Base-by-base conservation (phyloP, 2,329 filamentous ascomycete species). In the Penicillium olsonii region DNA sequence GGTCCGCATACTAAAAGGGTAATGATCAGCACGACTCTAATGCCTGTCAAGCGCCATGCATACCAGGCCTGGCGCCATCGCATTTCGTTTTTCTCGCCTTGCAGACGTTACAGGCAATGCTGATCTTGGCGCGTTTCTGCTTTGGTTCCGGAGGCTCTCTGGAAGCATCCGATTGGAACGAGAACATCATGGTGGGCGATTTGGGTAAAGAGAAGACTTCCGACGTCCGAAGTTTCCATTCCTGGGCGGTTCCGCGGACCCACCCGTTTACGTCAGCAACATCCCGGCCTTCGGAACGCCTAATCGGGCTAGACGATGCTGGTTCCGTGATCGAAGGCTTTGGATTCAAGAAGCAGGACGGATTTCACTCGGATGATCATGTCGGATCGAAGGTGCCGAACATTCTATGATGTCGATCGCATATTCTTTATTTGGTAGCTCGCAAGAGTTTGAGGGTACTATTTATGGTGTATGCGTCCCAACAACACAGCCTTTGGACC, bases 81-180 rank as follows among this genome's bases (percentile, higher is more conserved):
- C 39, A 48, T 17, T 48, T 48, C 24, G 45, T 48, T 24, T 48
- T 48, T 22, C 19, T 48, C 15, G 39, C 34, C n/a, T 48, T 48
- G 34, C 45, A 48, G 9, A 26, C 29, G 18, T 48, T 45, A 27
- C 40, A 42, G 7, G 45, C 49, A 19, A 39, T 38, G 37, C 45
- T 42, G 15, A 43, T 42, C 45, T 49, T 33, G 19, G 24, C n/a
- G 7, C 41, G 42, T 22, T 40, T 48, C 14, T 45, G 20, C 17
- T 27, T 38, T 10, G 41, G 43, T 35, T 22, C 45, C 17, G 17
- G 37, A 33, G 22, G 19, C 10, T 19, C 29, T 31, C 8, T 14
- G 18, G 34, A 27, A 26, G 42, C 19, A 14, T 41, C 45, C 15
- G 27, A 19, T 18, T 41, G 45, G 11, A 48, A 48, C 29, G 45